Conservation (phyloP, 2,329 filamentous ascomycete genomes). For the Paracorniculantispora psalliotae region DNA sequence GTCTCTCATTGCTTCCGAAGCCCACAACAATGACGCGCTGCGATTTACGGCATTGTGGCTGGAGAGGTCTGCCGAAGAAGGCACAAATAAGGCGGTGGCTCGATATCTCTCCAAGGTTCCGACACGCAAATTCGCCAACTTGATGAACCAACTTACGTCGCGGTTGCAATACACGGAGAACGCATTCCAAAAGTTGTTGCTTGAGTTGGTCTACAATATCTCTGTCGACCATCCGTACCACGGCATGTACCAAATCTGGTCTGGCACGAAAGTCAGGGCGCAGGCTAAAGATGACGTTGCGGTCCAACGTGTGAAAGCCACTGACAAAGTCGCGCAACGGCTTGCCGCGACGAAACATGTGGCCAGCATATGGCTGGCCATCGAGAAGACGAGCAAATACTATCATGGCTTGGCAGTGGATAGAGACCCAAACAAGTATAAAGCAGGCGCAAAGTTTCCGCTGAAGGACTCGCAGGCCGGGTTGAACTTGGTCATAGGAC, state of each 20-base stretch:
- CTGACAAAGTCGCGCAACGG: conserved; percentile 59
- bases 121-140: conserved; percentile 82
- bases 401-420: conserved; percentile 63
- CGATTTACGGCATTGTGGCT: conserved; percentile 94
- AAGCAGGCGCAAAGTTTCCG: conserved; percentile 59
- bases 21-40: conserved; percentile 82
- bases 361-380: conserved; percentile 59
- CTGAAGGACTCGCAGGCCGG: conserved; percentile 62
- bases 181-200: conserved; percentile 73
- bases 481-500: conserved; percentile 54
- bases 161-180: conserved; percentile 67
- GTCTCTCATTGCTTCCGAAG: conserved; percentile 77
- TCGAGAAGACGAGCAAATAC: conserved; percentile 67
- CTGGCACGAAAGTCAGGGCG: conserved; percentile 64
- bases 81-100: conserved; percentile 72
- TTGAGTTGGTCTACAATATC: conserved; percentile 71
- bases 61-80: conserved; percentile 70
- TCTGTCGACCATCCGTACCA: conserved; percentile 94
- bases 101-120: conserved; percentile 69
- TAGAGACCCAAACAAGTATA: conserved; percentile 59
- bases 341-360: conserved; percentile 50
- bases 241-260: conserved; percentile 95
- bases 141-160: conserved; percentile 98
- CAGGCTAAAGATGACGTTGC: conserved; percentile 71
- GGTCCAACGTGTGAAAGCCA: conserved; percentile 67